Conservation (phyloP, 345 rosid species). For the Mallotus nudiflorus region DNA sequence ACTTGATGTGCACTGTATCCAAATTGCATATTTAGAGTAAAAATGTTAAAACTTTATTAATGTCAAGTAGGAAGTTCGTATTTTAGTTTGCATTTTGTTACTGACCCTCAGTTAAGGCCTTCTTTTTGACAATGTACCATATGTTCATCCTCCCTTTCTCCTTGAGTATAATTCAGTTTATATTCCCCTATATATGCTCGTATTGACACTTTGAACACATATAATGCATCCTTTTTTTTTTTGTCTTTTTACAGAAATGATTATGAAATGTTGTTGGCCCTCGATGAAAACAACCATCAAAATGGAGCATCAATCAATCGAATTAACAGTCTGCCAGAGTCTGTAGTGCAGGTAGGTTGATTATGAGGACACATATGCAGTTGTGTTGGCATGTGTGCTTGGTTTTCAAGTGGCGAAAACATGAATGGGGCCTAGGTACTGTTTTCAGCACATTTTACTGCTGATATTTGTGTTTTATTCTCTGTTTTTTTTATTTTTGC, state of each 20-base stretch:
- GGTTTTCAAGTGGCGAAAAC: background rate
- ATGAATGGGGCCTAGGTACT: background rate
- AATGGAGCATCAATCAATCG: conserved; percentile 63
- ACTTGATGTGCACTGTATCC: too few species aligned
- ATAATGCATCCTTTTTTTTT: background rate
- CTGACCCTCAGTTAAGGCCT: too few species aligned
- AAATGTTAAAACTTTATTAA: too few species aligned
- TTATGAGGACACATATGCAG: conserved; percentile 27
- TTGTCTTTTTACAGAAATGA: conserved; percentile 59
- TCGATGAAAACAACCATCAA: conserved; percentile 67
- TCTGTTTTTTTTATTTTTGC: conserved; percentile 9
- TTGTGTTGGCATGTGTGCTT: conserved; percentile 16
- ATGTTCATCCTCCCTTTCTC: too few species aligned
- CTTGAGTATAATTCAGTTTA: too few species aligned
- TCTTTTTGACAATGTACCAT: too few species aligned
- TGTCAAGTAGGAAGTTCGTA: too few species aligned
- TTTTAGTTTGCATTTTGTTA: too few species aligned
- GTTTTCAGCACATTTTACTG: background rate
- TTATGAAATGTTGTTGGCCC: conserved; percentile 88
- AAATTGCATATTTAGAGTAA: too few species aligned
- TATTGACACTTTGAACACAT: background rate
- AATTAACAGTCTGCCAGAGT: conserved; percentile 78
- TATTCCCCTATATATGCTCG: background rate
- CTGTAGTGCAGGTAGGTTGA: conserved; percentile 44
- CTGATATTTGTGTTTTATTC: background rate